These are phyloP conservation scores for Fusarium subtropicale DNA, from an alignment of 2,329 filamentous ascomycete genomes.

Conservation along the genomic window DNA sequence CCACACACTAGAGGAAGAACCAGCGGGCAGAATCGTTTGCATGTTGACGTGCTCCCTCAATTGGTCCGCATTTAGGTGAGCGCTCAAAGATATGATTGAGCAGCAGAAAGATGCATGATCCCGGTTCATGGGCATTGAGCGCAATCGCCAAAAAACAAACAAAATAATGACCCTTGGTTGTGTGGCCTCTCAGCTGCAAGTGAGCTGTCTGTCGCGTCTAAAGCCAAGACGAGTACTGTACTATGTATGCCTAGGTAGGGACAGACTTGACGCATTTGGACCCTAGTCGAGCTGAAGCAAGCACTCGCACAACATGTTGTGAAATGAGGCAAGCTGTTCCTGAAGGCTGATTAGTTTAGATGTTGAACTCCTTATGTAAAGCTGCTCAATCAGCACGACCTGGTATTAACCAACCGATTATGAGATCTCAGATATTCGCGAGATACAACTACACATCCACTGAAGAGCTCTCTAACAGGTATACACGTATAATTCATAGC, in stretches of 20 bases:
- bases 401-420: neutral
- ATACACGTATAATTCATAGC: neutral
- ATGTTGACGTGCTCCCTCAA: slow-evolving; percentile 29
- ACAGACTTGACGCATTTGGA: slow-evolving; percentile 25
- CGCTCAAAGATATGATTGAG: slow-evolving; percentile 46
- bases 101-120: slow-evolving; percentile 46
- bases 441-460: neutral
- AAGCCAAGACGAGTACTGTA: slow-evolving; percentile 7
- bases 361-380: neutral
- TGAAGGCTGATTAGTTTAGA: slow-evolving; percentile 22
- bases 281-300: slow-evolving; percentile 36
- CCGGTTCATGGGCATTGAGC: slow-evolving; percentile 35
- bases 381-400: neutral
- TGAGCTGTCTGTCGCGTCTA: slow-evolving; percentile 17
- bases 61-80: slow-evolving; percentile 40
- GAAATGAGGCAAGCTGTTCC: slow-evolving; percentile 1
- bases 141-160: slow-evolving; percentile 15
- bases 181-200: slow-evolving; percentile 15
- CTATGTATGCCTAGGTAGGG: neutral
- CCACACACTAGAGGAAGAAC: slow-evolving; percentile 22
- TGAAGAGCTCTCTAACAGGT: neutral
- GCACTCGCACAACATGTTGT: slow-evolving; percentile 32
- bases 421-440: slow-evolving; percentile 30
- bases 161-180: slow-evolving; percentile 22
- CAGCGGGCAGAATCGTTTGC: slow-evolving; percentile 33